Conservation (phyloP, 768 basidiomycete species). For the Austroboletus festivus region DNA sequence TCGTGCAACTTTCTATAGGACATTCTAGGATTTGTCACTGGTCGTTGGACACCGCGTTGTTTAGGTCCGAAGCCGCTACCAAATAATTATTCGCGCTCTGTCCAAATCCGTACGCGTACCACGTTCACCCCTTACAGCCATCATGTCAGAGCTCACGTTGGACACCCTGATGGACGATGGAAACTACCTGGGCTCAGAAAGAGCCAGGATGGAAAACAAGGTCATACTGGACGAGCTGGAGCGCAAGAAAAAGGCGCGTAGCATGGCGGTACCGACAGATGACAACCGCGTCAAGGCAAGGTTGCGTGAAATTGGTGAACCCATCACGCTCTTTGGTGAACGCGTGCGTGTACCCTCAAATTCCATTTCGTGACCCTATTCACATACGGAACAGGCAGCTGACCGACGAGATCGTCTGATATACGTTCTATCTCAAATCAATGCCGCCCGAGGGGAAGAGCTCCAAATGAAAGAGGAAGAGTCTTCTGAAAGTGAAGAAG, state of each 20-base stretch:
- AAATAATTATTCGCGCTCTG: slow-evolving; percentile 29
- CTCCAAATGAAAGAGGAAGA: slow-evolving; percentile 68
- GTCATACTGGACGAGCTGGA: slow-evolving; percentile 95
- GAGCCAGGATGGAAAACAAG: slow-evolving; percentile 77
- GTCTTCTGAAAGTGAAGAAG: slow-evolving; percentile 71
- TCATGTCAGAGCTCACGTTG: slow-evolving; percentile 72
- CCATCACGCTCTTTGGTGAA: slow-evolving; percentile 97
- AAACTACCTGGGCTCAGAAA: slow-evolving; percentile 67
- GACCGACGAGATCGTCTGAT: slow-evolving; percentile 95
- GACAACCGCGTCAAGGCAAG: slow-evolving; percentile 89
- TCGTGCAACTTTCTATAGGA: no score
- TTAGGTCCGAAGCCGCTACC: slow-evolving; percentile 33
- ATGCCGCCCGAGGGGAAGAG: slow-evolving; percentile 82
- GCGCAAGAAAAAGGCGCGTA: slow-evolving; percentile 91
- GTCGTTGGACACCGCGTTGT: slow-evolving; percentile 21
- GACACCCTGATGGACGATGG: slow-evolving; percentile 80
- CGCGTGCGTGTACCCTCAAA: slow-evolving; percentile 58
- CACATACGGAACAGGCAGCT: slow-evolving; percentile 62
- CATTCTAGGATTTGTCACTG: no score
- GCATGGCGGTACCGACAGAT: slow-evolving; percentile 94
- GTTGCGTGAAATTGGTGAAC: slow-evolving; percentile 91
- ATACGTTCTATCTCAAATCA: slow-evolving; percentile 92
- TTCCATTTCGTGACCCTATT: slow-evolving; percentile 6
- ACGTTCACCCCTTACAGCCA: slow-evolving; percentile 7
- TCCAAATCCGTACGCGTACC: slow-evolving; percentile 16